phyloP scores from a whole-genome alignment of 2,329 filamentous ascomycete genomes.

The Teratosphaeria viscida region DNA sequence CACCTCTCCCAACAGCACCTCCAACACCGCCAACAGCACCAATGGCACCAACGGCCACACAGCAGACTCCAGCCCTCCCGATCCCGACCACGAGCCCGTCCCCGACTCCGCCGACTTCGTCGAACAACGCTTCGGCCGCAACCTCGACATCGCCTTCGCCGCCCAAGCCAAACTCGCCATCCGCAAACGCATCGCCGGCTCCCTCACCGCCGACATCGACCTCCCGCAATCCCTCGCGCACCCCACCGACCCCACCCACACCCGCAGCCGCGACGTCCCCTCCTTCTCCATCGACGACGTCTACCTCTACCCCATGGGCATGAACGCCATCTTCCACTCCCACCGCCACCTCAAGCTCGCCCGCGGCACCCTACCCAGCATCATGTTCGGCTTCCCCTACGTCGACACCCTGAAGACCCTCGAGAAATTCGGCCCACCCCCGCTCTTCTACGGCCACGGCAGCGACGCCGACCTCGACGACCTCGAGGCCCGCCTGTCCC shows the following conservation, averaged over 20 bases:
- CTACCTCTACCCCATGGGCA: conserved; percentile 78
- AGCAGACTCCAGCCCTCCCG: neutral
- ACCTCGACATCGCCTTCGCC: conserved; percentile 70
- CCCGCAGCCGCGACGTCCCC: conserved; percentile 36
- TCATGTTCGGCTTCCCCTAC: conserved; percentile 95
- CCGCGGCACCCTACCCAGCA: conserved; percentile 58
- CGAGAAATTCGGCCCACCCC: conserved; percentile 86
- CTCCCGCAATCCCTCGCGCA: conserved; percentile 46
- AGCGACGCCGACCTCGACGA: conserved; percentile 71
- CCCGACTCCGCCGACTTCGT: conserved; percentile 71
- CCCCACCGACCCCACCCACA: conserved; percentile 24
- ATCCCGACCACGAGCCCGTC: conserved; percentile 22
- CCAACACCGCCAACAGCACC: conserved; percentile 15
- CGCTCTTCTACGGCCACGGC: conserved; percentile 75
- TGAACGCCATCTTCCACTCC: conserved; percentile 89
- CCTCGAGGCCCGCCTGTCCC: conserved; percentile 58
- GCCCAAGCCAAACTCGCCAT: conserved; percentile 78
- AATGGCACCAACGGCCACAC: conserved; percentile 1
- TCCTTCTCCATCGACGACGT: conserved; percentile 77
- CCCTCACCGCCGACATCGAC: conserved; percentile 62
- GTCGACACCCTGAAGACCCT: conserved; percentile 93
- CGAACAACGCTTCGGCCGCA: conserved; percentile 88
- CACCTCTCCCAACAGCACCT: conserved; percentile 9
- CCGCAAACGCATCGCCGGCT: conserved; percentile 76
- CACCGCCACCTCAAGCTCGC: conserved; percentile 63